Conservation (phyloP, 2,329 filamentous ascomycete genomes). For the Colletotrichum sp. region DNA sequence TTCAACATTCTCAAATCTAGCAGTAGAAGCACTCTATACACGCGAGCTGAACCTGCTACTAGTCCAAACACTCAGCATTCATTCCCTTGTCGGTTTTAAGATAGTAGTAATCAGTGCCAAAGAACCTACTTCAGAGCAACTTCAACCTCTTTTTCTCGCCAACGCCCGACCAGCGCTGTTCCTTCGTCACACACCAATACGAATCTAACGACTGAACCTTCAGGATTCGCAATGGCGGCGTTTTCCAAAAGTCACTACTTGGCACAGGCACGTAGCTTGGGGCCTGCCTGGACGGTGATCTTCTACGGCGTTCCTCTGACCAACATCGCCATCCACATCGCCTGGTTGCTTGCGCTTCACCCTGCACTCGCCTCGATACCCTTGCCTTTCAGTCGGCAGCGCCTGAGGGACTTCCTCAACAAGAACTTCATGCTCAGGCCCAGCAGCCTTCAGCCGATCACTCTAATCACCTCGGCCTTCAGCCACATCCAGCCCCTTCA, state of each 20-base stretch:
- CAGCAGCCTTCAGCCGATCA: not conserved
- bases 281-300: not conserved
- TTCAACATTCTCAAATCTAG: too few species aligned
- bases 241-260: not conserved
- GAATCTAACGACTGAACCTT: not conserved
- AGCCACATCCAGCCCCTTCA: conserved; percentile 15
- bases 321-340: conserved; percentile 9
- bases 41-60: too few species aligned
- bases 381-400: not conserved
- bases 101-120: too few species aligned
- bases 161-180: not conserved
- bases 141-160: not conserved
- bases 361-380: conserved; percentile 9
- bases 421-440: conserved; percentile 13
- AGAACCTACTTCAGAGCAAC: not conserved
- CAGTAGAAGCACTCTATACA: too few species aligned
- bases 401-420: not conserved
- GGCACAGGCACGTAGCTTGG: not conserved
- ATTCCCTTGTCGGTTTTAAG: too few species aligned
- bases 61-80: too few species aligned
- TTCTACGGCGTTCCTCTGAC: conserved; percentile 2
- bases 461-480: conserved; percentile 8
- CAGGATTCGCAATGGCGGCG: not conserved
- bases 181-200: not conserved
- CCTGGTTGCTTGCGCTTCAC: conserved; percentile 15